A percentile compares a stretch with the other conserved stretches of the same genome.
phyloP scores from a whole-genome alignment of 345 rosid species.

The Citrus trifoliata region DNA sequence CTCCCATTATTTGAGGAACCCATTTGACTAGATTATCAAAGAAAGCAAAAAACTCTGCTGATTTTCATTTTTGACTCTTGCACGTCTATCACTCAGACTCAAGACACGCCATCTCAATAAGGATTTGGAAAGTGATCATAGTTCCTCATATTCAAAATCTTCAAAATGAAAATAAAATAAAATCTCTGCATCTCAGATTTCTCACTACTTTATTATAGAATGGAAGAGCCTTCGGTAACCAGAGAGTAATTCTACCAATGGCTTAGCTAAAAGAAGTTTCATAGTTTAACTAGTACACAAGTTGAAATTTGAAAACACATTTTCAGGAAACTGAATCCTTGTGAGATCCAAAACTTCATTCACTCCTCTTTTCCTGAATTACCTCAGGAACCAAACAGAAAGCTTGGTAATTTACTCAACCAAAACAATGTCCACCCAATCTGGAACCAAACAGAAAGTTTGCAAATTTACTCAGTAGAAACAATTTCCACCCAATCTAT shows the following conservation, averaged over 20 bases:
- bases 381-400: constrained; percentile 1
- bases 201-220: neutral
- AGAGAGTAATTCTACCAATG: neutral
- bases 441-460: neutral
- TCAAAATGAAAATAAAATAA: neutral
- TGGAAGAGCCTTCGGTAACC: constrained; percentile 6
- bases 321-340: neutral
- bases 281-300: neutral
- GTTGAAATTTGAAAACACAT: neutral
- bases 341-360: constrained; percentile 6
- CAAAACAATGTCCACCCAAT: neutral
- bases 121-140: neutral
- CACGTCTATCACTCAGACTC: neutral
- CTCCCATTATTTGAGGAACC: constrained; percentile 9
- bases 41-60: neutral
- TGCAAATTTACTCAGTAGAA: neutral
- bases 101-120: neutral
- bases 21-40: neutral
- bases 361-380: neutral
- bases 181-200: neutral
- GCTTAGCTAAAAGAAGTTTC: neutral
- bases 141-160: neutral
- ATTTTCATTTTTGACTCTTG: neutral
- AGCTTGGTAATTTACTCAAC: neutral
- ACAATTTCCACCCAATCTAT: neutral